Base-by-base conservation (phyloP, 2,329 filamentous ascomycete species). In the Pseudomassariella vexata region DNA sequence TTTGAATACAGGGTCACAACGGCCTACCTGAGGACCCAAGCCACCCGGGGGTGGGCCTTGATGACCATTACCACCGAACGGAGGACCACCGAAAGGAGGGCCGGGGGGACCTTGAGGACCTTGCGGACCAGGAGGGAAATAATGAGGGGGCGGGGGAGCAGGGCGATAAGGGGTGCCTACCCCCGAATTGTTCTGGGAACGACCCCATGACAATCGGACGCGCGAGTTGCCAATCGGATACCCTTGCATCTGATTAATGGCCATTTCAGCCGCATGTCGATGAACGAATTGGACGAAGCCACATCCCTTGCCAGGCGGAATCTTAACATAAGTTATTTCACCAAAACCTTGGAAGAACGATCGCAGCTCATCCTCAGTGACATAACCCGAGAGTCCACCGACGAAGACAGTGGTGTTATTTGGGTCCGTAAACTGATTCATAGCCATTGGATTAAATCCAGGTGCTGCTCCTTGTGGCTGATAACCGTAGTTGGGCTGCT, bases 321-420 rank as follows among this genome's bases (percentile, higher is more conserved):
- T 98, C 80, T 98, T 98, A 69, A 98, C 92, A 60, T 98, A 98
- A 51, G 92, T 98, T 57, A 98, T 98, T 61, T 98, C 92, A 39
- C 92, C 92, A 45, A 98, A 98, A 49, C 92, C 92, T 63, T 98
- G 92, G 82, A 98, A 98, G 76, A 98, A 98, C 1, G 89, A 95
- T 42, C 92, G 87, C n/a, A 98, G 82, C 71, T 98, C 92, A 53
- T 98, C 92, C 69, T 98, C 92, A 28, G 92, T 98, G 41, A 98
- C 92, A 53, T 98, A 98, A 45, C 92, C 92, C 22, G 89, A 95
- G 5, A 98, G 79, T 33, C 92, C 92, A 46, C 92, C 92, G 34
- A 98, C 92, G 52, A 98, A 98, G 42, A 98, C 92, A 14, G 92
- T 98, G 12, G 92, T 98, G 69, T 98, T 98, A 76, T 98, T 98